These are phyloP conservation scores for Hyparrhenia diplandra DNA, from an alignment of 176 grass and related monocot species.

Conservation along the genomic window DNA sequence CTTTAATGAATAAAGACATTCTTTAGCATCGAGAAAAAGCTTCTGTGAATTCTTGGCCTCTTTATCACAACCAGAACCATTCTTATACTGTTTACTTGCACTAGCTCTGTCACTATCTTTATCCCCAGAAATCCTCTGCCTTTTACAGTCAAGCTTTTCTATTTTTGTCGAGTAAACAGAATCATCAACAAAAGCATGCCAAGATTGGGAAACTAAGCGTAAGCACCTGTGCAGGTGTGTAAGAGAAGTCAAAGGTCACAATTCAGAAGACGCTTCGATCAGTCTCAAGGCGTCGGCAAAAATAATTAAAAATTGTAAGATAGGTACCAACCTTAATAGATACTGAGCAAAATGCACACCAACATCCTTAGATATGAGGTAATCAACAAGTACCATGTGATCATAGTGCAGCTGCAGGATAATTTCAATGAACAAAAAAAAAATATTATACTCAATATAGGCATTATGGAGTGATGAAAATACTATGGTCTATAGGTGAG, in stretches of 20 bases:
- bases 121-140: conserved; percentile 52
- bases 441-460: background rate
- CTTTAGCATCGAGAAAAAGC: conserved; percentile 58
- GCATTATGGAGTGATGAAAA: conserved; percentile 19
- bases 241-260: conserved; percentile 16
- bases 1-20: conserved; percentile 79
- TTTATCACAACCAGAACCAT: conserved; percentile 6
- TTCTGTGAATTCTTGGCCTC: conserved; percentile 10
- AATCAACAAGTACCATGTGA: conserved; percentile 92
- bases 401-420: conserved; percentile 87
- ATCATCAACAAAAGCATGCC: conserved; percentile 66
- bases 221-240: conserved; percentile 47
- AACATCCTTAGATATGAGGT: conserved; percentile 88
- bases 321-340: conserved; percentile 65
- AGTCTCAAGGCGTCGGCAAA: background rate
- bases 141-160: conserved; percentile 42
- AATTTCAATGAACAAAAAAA: conserved; percentile 24
- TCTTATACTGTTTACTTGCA: conserved; percentile 15
- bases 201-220: conserved; percentile 58
- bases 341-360: conserved; percentile 76
- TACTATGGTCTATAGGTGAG: background rate
- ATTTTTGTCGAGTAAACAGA: conserved; percentile 45
- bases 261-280: background rate
- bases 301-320: background rate
- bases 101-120: conserved; percentile 5